Evolutionary conservation across 345 rosid genomes (phyloP).

Genomic region (Isatis tinctoria): DNA sequence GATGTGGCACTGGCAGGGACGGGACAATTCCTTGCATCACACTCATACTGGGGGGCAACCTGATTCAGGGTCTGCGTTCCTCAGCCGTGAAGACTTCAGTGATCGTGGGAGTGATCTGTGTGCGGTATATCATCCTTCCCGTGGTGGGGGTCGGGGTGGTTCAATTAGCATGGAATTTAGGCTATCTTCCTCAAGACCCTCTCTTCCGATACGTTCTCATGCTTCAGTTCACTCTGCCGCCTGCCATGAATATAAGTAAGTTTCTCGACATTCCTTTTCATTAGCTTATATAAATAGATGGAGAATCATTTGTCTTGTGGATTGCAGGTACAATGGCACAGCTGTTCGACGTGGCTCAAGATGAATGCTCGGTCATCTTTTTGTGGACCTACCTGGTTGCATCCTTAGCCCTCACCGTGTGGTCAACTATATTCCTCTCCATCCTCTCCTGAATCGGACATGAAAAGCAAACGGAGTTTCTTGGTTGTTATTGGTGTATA

Average conservation of each 20-base stretch:
- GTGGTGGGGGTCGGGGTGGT: conserved; percentile 65
- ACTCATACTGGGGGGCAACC: conserved; percentile 91
- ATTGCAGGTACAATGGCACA: conserved; percentile 85
- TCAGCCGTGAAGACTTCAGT: conserved; percentile 53
- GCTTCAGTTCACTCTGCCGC: conserved; percentile 84
- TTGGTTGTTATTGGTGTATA: not conserved
- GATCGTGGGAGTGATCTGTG: conserved; percentile 53
- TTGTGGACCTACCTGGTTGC: conserved; percentile 88
- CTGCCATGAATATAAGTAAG: conserved; percentile 89
- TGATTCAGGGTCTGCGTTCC: conserved; percentile 69
- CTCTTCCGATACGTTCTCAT: conserved; percentile 69
- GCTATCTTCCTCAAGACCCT: conserved; percentile 73
- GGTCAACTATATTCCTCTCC: conserved; percentile 87
- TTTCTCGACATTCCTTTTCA: not conserved
- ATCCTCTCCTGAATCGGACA: conserved; percentile 43
- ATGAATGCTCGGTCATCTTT: conserved; percentile 83
- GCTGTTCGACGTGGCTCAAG: conserved; percentile 81
- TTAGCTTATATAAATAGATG: not conserved
- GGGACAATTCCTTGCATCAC: conserved; percentile 90
- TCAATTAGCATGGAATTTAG: conserved; percentile 56
- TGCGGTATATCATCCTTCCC: conserved; percentile 62
- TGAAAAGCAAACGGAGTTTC: not conserved
- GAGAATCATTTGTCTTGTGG: not conserved
- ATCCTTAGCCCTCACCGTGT: conserved; percentile 66
- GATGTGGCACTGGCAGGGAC: conserved; percentile 56